Evolutionary conservation across 768 basidiomycete genomes (phyloP), one percentile per base, ranked within the genome.

Genomic region (Crassisporium funariophilum): DNA sequence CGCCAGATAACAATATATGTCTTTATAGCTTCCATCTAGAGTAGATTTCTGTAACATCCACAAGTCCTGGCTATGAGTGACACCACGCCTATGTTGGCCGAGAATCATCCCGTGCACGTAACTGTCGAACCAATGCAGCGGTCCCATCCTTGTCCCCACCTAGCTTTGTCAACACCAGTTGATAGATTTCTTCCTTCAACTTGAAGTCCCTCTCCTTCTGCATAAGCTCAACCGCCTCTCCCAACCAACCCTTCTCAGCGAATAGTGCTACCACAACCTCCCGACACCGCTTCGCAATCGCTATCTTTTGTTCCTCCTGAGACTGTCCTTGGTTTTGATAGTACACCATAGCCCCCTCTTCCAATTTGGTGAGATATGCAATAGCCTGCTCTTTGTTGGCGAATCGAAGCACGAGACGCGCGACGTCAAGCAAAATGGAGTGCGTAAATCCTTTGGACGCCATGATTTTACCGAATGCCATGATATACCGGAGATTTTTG

Each of bases 1-100:
- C 12, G 87, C 86, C 4, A 70, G 75, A 43, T 78, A 63, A 49
- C 71, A n/a, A n/a, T n/a, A n/a, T n/a, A n/a, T n/a, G n/a, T n/a
- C n/a, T n/a, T n/a, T n/a, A n/a, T n/a, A n/a, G n/a, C n/a, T n/a
- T n/a, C n/a, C n/a, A n/a, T n/a, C n/a, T n/a, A n/a, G n/a, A n/a
- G n/a, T n/a, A n/a, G n/a, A n/a, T n/a, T n/a, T n/a, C n/a, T n/a
- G n/a, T n/a, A n/a, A n/a, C n/a, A n/a, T n/a, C n/a, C n/a, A n/a
- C n/a, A n/a, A n/a, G n/a, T n/a, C n/a, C n/a, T n/a, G n/a, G n/a
- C n/a, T n/a, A n/a, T n/a, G n/a, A n/a, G n/a, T n/a, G n/a, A n/a
- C n/a, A n/a, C n/a, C n/a, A n/a, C n/a, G n/a, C n/a, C n/a, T n/a
- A n/a, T n/a, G n/a, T n/a, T n/a, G n/a, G n/a, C n/a, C n/a, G n/a